Conservation (phyloP, 1,139 yeast species). For the Magnusiomyces magnusii region DNA sequence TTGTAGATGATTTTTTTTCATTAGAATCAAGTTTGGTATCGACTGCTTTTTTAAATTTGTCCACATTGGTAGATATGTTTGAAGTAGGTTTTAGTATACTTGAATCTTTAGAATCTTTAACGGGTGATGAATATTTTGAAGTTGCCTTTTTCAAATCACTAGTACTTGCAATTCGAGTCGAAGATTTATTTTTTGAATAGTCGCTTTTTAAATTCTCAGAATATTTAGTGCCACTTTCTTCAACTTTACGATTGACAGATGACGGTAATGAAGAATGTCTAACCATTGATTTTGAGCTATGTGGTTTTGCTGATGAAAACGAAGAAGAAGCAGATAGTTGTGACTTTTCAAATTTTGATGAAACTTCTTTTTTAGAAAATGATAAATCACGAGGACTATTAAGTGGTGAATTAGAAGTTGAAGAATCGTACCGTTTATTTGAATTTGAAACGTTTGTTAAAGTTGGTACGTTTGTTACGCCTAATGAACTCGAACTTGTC, state of each 20-base stretch:
- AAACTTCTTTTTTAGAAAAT: not conserved
- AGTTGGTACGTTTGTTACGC: no score
- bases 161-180: not conserved
- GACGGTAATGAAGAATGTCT: constrained; percentile 1
- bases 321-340: not conserved
- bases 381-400: constrained; percentile 1
- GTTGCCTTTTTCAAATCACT: not conserved
- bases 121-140: not conserved
- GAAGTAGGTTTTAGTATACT: no score
- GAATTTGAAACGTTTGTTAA: not conserved
- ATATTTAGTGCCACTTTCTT: not conserved
- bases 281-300: not conserved
- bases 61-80: not conserved
- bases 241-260: not conserved
- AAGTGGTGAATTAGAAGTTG: not conserved
- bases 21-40: not conserved
- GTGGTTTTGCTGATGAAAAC: no score
- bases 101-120: not conserved
- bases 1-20: not conserved
- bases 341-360: not conserved
- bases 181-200: not conserved
- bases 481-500: no score
- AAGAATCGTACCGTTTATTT: not conserved
- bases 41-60: not conserved
- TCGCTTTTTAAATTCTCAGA: not conserved